phyloP scores from a whole-genome alignment of 2,329 filamentous ascomycete species.

The Diaporthe capsici region DNA sequence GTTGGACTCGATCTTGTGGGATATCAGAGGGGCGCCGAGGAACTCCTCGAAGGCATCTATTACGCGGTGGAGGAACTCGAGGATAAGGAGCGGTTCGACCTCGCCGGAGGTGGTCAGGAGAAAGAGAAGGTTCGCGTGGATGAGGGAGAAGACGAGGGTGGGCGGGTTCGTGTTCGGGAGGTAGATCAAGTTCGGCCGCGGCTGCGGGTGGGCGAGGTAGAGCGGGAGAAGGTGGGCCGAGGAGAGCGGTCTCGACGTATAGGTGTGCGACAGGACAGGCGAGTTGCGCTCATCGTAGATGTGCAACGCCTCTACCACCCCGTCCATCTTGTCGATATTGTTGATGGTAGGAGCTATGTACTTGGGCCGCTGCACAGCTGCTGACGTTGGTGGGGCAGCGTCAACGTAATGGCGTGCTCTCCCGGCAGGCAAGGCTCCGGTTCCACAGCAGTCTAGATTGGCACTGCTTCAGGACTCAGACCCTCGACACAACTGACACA shows the following conservation, averaged over 20 bases:
- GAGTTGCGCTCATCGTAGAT: conserved; percentile 96
- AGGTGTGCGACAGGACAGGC: conserved; percentile 89
- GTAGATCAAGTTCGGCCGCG: conserved; percentile 89
- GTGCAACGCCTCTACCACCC: conserved; percentile 94
- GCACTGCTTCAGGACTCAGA: no score
- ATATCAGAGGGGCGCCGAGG: conserved; percentile 86
- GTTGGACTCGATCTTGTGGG: conserved; percentile 87
- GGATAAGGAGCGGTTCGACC: conserved; percentile 87
- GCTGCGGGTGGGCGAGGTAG: conserved; percentile 85
- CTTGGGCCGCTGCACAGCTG: conserved; percentile 6
- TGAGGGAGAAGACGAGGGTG: conserved; percentile 88
- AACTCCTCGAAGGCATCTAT: conserved; percentile 96
- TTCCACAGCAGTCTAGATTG: no score
- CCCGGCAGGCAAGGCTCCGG: conserved; percentile 34
- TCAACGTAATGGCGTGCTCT: background rate
- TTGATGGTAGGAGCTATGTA: background rate
- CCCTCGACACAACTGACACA: no score
- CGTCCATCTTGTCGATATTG: conserved; percentile 70
- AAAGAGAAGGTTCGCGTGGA: conserved; percentile 90
- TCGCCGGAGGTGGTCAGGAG: conserved; percentile 88
- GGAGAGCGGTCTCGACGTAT: conserved; percentile 84
- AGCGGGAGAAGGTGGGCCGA: conserved; percentile 84
- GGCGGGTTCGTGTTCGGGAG: conserved; percentile 85
- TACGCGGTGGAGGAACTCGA: conserved; percentile 95
- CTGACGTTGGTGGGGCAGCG: conserved; percentile 16